Evolutionary conservation across 2,329 filamentous ascomycete genomes (phyloP).

Genomic region (Daldinia eschscholtzii): DNA sequence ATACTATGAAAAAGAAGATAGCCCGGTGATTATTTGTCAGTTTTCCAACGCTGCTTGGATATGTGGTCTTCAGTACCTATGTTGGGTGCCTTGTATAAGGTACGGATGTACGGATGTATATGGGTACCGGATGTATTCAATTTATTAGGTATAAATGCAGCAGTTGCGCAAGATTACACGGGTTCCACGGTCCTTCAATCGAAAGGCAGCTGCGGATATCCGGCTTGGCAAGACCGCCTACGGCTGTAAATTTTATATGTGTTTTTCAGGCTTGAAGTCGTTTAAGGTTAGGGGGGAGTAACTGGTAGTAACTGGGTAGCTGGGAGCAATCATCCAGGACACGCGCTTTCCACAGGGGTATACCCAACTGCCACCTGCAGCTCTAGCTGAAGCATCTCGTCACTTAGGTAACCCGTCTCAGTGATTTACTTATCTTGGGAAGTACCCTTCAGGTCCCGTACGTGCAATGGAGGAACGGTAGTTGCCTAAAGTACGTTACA

Average conservation of each 20-base stretch:
- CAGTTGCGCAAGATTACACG: constrained; percentile 40
- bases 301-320: not conserved
- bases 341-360: constrained; percentile 27
- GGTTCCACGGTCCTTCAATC: constrained; percentile 33
- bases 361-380: constrained; percentile 22
- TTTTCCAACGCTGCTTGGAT: not conserved
- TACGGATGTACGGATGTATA: not conserved
- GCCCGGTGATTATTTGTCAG: not conserved
- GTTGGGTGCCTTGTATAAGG: not conserved
- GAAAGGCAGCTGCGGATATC: constrained; percentile 40
- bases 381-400: constrained; percentile 17
- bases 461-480: not conserved
- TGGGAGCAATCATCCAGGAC: constrained; percentile 21
- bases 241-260: constrained; percentile 17
- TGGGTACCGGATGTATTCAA: constrained; percentile 7
- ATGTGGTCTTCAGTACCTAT: not conserved
- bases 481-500: constrained; percentile 11
- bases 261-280: constrained; percentile 29
- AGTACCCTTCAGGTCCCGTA: not conserved
- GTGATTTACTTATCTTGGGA: constrained; percentile 15
- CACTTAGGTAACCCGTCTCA: constrained; percentile 18
- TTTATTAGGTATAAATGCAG: constrained; percentile 26
- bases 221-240: constrained; percentile 45
- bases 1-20: not conserved
- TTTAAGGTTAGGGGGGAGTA: constrained; percentile 29